Evolutionary conservation across 129 eudicot genomes (phyloP), one percentile per base, ranked within the genome.

Genomic region (Ambrosia trifida): DNA sequence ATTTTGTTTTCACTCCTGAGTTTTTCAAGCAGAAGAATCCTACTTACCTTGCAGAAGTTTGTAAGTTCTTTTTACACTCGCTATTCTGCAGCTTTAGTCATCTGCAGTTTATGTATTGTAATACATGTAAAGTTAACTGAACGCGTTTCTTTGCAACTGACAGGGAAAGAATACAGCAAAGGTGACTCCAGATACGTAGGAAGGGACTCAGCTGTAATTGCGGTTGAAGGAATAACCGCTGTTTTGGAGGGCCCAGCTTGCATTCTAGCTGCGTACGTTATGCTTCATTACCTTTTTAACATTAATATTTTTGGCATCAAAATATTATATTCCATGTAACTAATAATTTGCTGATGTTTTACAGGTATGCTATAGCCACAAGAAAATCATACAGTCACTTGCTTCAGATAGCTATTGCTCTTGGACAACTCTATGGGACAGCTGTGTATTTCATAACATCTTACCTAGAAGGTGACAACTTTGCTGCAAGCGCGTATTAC

Each of bases 101-200:
- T 41, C 54, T 58, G 11, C 46, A 71, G 57, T 71, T 38, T 19
- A 2, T 7, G 40, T 58, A 32, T 30, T 58, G 14, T 31, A 58
- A 17, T 66, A 12, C 24, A 63, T 43, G 31, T 30, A 56, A 56
- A 38, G 11, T 44, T 17, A 28, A 35, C 3, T 44, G 1, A 56
- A 62, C 54, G 33, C n/a, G 64, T 12, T 49, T 44, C 32, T 53
- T 54, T 57, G 7, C 44, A 54, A 14, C 50, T 24, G 52, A 38
- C 77, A 93, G 96, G 98, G 98, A 93, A 93, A 83, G 98, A 93
- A 73, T 93, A 93, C 81, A 89, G 98, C 87, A 93, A 87, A 82
- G 98, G 98, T 68, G 98, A 93, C 74, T 89, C 96, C 66, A 82
- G 98, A 81, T 93, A 89, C 38, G 95, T 76, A 41, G 91, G 72